Conservation (phyloP, 345 rosid species). For the Bretschneidera sinensis region DNA sequence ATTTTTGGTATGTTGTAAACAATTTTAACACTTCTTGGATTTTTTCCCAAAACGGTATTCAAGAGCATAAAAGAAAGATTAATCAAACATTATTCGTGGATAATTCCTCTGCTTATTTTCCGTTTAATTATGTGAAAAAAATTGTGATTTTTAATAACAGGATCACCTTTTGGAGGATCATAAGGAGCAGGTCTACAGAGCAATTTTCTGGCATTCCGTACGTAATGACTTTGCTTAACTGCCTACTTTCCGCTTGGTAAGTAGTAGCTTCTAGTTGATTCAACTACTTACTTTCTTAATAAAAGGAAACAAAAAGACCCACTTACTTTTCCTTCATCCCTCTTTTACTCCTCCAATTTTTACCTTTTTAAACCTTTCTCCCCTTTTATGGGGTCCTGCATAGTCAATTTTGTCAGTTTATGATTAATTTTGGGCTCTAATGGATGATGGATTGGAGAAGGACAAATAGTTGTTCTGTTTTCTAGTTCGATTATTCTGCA, state of each 20-base stretch:
- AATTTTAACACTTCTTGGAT: slow-evolving; percentile 7
- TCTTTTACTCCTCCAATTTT: no score
- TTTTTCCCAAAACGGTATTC: slow-evolving; percentile 5
- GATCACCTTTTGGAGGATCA: slow-evolving; percentile 85
- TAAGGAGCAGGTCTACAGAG: slow-evolving; percentile 62
- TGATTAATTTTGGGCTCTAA: no score
- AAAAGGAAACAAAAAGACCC: no score
- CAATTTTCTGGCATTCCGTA: slow-evolving; percentile 97
- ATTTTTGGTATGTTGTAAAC: background rate
- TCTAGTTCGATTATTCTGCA: no score
- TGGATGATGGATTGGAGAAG: no score
- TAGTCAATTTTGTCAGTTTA: background rate
- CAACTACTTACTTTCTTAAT: background rate
- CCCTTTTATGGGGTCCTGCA: background rate
- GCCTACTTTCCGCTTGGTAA: slow-evolving; percentile 95
- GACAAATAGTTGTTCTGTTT: no score
- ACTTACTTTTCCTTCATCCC: no score
- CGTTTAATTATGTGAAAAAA: background rate
- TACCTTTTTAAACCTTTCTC: no score
- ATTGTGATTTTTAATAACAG: slow-evolving; percentile 22
- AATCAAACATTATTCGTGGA: background rate
- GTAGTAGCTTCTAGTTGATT: background rate
- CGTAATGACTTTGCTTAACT: slow-evolving; percentile 91
- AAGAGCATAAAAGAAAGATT: background rate
- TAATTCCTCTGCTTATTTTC: background rate